These are phyloP conservation scores for Castanea crenata DNA, from an alignment of 306 rosid genomes.

Conservation along the genomic window DNA sequence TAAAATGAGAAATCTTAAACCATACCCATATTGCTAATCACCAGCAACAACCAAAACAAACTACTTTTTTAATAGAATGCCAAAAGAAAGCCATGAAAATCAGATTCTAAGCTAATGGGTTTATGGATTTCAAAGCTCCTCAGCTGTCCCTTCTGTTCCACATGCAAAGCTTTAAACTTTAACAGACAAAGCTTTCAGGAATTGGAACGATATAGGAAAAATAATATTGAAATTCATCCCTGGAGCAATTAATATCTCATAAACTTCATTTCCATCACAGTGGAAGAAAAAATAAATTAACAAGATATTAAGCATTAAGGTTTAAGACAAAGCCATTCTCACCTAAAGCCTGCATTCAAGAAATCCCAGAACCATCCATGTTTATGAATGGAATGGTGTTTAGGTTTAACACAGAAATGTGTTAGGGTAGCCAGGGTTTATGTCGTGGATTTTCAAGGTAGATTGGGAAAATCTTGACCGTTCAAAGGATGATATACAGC, in stretches of 20 bases:
- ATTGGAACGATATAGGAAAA: conserved; percentile 32
- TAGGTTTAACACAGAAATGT: too few relatives aligned
- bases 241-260: conserved; percentile 13
- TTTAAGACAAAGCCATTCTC: background rate
- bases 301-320: background rate
- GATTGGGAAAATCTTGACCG: too few relatives aligned
- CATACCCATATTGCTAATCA: background rate
- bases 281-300: background rate
- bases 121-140: conserved; percentile 6
- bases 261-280: background rate
- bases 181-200: conserved; percentile 18
- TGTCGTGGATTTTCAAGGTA: too few relatives aligned
- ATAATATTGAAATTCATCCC: conserved; percentile 14
- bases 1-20: background rate
- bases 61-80: background rate
- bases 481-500: too few relatives aligned
- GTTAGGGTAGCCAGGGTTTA: background rate
- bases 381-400: too few relatives aligned
- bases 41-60: background rate
- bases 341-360: background rate
- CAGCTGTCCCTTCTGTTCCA: conserved; percentile 28
- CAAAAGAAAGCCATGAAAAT: background rate
- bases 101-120: background rate
- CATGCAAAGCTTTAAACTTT: conserved; percentile 17
- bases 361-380: background rate